A percentile compares a stretch with the other conserved stretches of the same genome.
phyloP scores from a whole-genome alignment of 805 yeast genomes.

The Candida sonorensis region DNA sequence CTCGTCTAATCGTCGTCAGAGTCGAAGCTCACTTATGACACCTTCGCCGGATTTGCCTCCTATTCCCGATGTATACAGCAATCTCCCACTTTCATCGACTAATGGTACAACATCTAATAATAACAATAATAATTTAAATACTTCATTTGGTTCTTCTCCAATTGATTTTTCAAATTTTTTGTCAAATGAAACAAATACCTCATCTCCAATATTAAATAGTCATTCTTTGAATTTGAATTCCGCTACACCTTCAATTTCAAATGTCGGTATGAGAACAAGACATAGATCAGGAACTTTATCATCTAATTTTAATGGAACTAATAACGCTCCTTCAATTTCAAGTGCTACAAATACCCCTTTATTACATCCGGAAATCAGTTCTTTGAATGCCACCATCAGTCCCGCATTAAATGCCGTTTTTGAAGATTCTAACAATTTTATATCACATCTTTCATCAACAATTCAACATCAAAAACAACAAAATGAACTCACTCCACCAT shows the following conservation, averaged over 20 bases:
- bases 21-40: conserved; percentile 4
- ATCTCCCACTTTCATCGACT: conserved; percentile 2
- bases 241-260: conserved; percentile 21
- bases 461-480: conserved; percentile 5
- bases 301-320: conserved; percentile 38
- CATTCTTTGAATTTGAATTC: conserved; percentile 12
- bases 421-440: conserved; percentile 16
- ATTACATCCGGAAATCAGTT: conserved; percentile 9
- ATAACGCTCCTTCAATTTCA: conserved; percentile 11
- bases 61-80: conserved; percentile 4
- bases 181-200: conserved; percentile 7
- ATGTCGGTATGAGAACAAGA: conserved; percentile 42
- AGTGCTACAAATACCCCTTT: conserved; percentile 15
- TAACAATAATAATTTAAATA: not conserved
- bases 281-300: conserved; percentile 80
- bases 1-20: conserved; percentile 2
- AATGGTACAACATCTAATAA: not conserved
- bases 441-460: conserved; percentile 4
- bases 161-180: conserved; percentile 12
- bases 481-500: conserved; percentile 1
- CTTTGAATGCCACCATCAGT: conserved; percentile 14
- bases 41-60: conserved; percentile 13
- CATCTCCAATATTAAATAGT: conserved; percentile 6
- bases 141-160: conserved; percentile 10
- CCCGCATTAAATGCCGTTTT: conserved; percentile 22